Evolutionary conservation across 495 filamentous ascomycete genomes (phyloP).

Genomic region (Annulohypoxylon stygium): DNA sequence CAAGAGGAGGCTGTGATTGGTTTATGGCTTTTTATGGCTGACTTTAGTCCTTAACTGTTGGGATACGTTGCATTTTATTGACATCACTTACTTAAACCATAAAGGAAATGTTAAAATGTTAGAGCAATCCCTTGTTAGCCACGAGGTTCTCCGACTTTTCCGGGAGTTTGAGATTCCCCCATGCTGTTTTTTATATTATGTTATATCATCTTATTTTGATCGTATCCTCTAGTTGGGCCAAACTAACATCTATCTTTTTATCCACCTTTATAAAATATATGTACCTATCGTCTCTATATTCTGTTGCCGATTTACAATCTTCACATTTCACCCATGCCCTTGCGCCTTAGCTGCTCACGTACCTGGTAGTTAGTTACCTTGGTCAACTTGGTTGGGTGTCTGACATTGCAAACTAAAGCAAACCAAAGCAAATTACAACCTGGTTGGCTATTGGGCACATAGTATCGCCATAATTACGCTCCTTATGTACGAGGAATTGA

Average conservation of each 20-base stretch:
- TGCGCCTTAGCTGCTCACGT: not conserved
- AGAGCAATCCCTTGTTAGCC: slow-evolving; percentile 10
- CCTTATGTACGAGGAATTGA: not conserved
- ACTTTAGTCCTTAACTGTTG: slow-evolving; percentile 1
- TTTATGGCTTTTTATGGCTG: not conserved
- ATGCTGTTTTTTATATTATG: not conserved
- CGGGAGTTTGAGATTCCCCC: not conserved
- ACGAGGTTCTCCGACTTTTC: slow-evolving; percentile 13
- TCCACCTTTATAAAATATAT: not conserved
- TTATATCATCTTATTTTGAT: no score
- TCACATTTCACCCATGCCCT: not conserved
- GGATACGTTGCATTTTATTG: slow-evolving; percentile 20
- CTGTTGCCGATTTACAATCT: not conserved
- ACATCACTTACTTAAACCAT: slow-evolving; percentile 15
- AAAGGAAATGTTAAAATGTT: not conserved
- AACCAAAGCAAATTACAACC: no score
- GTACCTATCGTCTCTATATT: not conserved
- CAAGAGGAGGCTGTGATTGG: slow-evolving; percentile 4
- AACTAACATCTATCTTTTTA: not conserved
- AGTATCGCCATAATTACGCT: not conserved
- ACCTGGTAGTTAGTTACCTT: not conserved
- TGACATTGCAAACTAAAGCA: no score
- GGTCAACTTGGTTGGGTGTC: no score
- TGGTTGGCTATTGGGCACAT: no score
- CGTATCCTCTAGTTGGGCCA: no score